Evolutionary conservation across 768 basidiomycete genomes (phyloP), one percentile per base, ranked within the genome.

Genomic region (Floccularia luteovirens): DNA sequence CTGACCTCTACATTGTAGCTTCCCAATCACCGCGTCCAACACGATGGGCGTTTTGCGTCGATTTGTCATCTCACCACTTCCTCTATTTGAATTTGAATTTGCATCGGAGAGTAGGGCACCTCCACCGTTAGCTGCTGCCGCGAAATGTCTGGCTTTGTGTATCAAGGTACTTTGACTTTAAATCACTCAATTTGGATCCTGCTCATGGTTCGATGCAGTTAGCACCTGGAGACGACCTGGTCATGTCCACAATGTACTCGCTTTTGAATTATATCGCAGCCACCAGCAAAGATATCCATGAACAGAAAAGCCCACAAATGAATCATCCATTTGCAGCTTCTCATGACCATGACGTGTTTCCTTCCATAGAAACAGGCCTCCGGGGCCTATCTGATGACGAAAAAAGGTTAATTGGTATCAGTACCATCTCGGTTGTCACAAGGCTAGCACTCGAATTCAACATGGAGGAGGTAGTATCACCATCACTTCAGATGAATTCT

Each of bases 171-270:
- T 57, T 1, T 32, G 6, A 2, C 20, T 11, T 22, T 22, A 34
- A 7, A 34, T 34, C 7, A 33, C 4, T 24, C 8, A 17, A n/a
- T 4, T 27, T 11, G 43, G 8, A 24, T 30, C 36, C 6, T 43
- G 12, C 12, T 28, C 45, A 16, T 31, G 20, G 39, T 30, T 48
- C 34, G 40, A 19, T 27, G 44, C 36, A 91, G 89, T 67, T 90
- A 27, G 80, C 87, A 12, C 83, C 87, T 12, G 88, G 87, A 31
- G 87, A 91, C 48, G 91, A 92, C 54, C 73, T 91, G 25, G 74
- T 88, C 55, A 82, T 92, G 76, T 97, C 93, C 3, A 90, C 92
- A 49, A 85, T 97, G 80, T 97, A 98, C 58, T 96, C 94, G 3
- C 74, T 98, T 10, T 71, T 98, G 44, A 97, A 98, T 56, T 86